phyloP scores from a whole-genome alignment of 208 protist genomes.

The Crithidia sp. region DNA sequence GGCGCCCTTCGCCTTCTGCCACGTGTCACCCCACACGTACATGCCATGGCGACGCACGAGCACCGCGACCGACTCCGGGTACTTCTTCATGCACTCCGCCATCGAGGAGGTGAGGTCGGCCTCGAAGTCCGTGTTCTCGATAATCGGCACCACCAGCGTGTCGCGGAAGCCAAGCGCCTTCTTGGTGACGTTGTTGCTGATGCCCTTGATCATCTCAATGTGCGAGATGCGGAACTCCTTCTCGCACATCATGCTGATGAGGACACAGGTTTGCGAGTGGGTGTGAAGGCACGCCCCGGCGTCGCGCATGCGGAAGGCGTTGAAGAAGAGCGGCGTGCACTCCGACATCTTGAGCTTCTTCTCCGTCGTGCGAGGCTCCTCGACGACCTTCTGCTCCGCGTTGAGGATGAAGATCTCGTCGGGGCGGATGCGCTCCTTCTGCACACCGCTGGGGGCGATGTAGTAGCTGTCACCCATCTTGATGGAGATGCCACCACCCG shows the following conservation, averaged over 20 bases:
- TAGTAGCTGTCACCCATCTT: slow-evolving; percentile 78
- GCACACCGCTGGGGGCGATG: slow-evolving; percentile 94
- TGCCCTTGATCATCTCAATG: slow-evolving; percentile 96
- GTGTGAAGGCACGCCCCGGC: slow-evolving; percentile 95
- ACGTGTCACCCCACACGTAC: slow-evolving; percentile 95
- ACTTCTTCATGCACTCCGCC: slow-evolving; percentile 87
- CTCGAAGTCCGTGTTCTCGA: slow-evolving; percentile 94
- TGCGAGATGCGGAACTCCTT: slow-evolving; percentile 95
- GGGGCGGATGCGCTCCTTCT: slow-evolving; percentile 93
- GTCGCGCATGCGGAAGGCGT: slow-evolving; percentile 81
- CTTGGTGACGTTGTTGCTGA: slow-evolving; percentile 53
- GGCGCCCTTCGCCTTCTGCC: slow-evolving; percentile 94
- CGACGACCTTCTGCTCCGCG: slow-evolving; percentile 54
- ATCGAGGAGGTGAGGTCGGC: slow-evolving; percentile 74
- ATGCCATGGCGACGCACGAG: slow-evolving; percentile 95
- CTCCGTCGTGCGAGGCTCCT: slow-evolving; percentile 37
- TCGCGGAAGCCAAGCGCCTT: slow-evolving; percentile 83
- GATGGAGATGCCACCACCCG: slow-evolving; percentile 95
- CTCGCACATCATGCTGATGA: slow-evolving; percentile 89
- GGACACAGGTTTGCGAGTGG: slow-evolving; percentile 83
- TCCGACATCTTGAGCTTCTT: slow-evolving; percentile 82
- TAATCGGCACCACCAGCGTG: slow-evolving; percentile 95
- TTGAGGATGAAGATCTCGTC: slow-evolving; percentile 94
- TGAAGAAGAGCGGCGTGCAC: slow-evolving; percentile 96
- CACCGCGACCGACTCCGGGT: slow-evolving; percentile 92